These are phyloP conservation scores for Aspergillus niger DNA, from an alignment of 2,329 filamentous ascomycete genomes.

Conservation along the genomic window DNA sequence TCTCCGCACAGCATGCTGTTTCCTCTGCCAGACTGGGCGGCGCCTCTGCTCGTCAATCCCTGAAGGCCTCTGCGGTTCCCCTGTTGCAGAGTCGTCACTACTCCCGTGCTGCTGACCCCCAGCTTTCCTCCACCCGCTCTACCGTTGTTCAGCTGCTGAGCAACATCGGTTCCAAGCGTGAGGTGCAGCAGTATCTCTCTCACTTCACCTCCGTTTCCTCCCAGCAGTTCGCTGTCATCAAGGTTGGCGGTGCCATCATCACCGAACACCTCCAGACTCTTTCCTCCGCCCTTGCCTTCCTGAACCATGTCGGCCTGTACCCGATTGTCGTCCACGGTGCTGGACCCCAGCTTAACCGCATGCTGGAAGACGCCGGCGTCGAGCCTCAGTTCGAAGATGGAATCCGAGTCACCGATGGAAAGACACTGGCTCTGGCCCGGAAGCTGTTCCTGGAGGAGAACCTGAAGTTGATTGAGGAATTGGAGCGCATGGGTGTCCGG, in stretches of 20 bases:
- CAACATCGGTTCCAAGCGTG: constrained; percentile 93
- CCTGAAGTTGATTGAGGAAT: constrained; percentile 82
- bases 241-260: constrained; percentile 94
- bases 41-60: constrained; percentile 27
- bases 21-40: constrained; percentile 32
- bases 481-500: constrained; percentile 86
- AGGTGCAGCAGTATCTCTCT: constrained; percentile 95
- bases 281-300: constrained; percentile 83
- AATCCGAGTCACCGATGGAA: constrained; percentile 91
- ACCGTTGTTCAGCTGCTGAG: constrained; percentile 89
- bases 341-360: constrained; percentile 90
- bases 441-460: constrained; percentile 96
- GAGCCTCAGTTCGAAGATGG: constrained; percentile 96
- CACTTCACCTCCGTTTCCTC: constrained; percentile 96
- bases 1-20: constrained; percentile 42
- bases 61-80: constrained; percentile 30
- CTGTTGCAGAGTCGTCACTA: constrained; percentile 44
- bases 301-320: constrained; percentile 92
- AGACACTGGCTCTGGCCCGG: constrained; percentile 86
- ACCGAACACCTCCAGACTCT: constrained; percentile 92
- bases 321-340: constrained; percentile 95
- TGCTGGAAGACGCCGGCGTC: constrained; percentile 85
- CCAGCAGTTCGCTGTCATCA: constrained; percentile 97
- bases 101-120: constrained; percentile 49
- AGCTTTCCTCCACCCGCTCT: constrained; percentile 66